phyloP scores from a whole-genome alignment of 2,329 filamentous ascomycete genomes.

The Sporothrix dimorphospora region DNA sequence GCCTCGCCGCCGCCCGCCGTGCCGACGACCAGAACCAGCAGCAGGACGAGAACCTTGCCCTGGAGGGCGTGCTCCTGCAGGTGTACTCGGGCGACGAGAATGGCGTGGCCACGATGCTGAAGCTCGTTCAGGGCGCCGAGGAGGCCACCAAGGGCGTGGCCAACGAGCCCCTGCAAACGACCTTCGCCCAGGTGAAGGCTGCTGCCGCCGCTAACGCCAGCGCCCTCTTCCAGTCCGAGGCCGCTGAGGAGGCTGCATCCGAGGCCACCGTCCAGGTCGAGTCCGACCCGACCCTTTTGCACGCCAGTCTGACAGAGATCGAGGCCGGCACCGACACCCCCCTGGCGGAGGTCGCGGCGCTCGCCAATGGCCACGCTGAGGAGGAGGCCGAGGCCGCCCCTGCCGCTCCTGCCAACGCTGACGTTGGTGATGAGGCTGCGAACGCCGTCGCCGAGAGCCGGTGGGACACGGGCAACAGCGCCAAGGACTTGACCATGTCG shows the following conservation, averaged over 20 bases:
- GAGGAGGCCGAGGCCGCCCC: background rate
- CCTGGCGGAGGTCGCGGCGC: background rate
- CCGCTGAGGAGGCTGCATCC: slow-evolving; percentile 40
- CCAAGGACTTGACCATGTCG: slow-evolving; percentile 51
- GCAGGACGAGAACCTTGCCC: slow-evolving; percentile 74
- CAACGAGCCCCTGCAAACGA: slow-evolving; percentile 67
- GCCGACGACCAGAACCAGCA: slow-evolving; percentile 67
- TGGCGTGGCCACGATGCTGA: slow-evolving; percentile 74
- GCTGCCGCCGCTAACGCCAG: slow-evolving; percentile 57
- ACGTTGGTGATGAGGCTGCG: slow-evolving; percentile 56
- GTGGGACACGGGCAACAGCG: slow-evolving; percentile 56
- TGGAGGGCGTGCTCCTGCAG: slow-evolving; percentile 77
- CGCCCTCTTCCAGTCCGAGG: slow-evolving; percentile 40
- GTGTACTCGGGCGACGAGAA: slow-evolving; percentile 78
- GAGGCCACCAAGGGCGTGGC: slow-evolving; percentile 68
- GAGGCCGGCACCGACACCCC: slow-evolving; percentile 44
- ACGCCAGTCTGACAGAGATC: slow-evolving; percentile 71
- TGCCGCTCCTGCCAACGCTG: slow-evolving; percentile 49
- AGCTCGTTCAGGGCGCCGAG: slow-evolving; percentile 72
- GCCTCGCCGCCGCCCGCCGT: slow-evolving; percentile 75
- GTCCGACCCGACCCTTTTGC: slow-evolving; percentile 68
- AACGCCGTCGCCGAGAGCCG: slow-evolving; percentile 67
- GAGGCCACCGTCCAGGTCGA: slow-evolving; percentile 40
- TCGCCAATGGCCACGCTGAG: slow-evolving; percentile 28
- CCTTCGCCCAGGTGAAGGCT: slow-evolving; percentile 65